Base-by-base conservation (phyloP, 768 basidiomycete genomes). In the Strobilomyces confusus region DNA sequence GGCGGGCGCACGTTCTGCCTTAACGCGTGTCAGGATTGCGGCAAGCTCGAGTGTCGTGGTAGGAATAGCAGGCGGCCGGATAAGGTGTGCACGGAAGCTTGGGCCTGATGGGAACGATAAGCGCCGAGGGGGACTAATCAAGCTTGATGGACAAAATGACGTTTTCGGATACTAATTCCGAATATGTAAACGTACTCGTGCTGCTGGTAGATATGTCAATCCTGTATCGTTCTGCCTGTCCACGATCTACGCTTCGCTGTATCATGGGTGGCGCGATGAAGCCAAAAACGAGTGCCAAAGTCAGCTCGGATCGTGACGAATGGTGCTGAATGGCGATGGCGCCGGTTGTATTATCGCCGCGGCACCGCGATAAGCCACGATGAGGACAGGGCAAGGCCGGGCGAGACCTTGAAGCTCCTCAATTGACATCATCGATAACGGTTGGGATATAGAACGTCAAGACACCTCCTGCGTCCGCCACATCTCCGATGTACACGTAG, bases 401-500 rank as follows among this genome's bases (percentile, higher is more conserved):
- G 20, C 26, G 20, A 37, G 12, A n/a, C 25, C n/a, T 8, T 43
- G 41, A 14, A 43, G 14, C 8, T 43, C 41, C 32, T 65, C 40
- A 69, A 29, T 63, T 65, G 43, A 69, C 71, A 51, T 84, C 86
- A 40, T 85, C 82, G 42, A 87, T 77, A 36, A 89, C 80, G 1
- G 86, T 87, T 40, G 92, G 92, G 48, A 94, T 84, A 63, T 92
- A 94, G 65, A 89, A 93, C 3, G 92, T 94, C 57, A 94, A 74
- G 38, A 94, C 88, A 3, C 90, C 92, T 42, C 91, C 89, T 0
- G 86, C 82, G 51, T 89, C 84, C 5, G 81, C 80, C 12, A 85
- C 77, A 30, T 90, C 85, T 11, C 92, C 92, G 41, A 93, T 86
- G 63, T 93, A 94, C 49, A 93, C 90, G 58, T 93, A 94, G 47